Evolutionary conservation across 1,284 basidiomycete species (phyloP).

Genomic region (Cryptococcus amylolentus): DNA sequence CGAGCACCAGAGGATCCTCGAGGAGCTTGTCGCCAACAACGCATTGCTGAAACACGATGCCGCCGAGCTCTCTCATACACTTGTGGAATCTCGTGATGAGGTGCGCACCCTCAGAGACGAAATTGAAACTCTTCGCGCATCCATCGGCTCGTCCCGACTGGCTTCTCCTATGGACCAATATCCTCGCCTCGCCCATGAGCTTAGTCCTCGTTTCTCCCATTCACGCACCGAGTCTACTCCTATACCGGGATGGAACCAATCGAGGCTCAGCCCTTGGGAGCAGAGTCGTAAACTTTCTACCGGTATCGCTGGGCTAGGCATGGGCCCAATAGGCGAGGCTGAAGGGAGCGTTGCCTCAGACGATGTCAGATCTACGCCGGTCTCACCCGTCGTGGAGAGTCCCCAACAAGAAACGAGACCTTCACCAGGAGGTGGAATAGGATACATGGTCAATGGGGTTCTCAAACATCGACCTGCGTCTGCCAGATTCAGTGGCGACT

Average conservation of each 20-base stretch:
- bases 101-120: slow-evolving; percentile 65
- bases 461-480: slow-evolving; percentile 28
- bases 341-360: slow-evolving; percentile 20
- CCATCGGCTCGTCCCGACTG: slow-evolving; percentile 19
- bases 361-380: slow-evolving; percentile 4
- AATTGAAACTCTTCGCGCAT: slow-evolving; percentile 61
- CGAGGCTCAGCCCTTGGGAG: slow-evolving; percentile 25
- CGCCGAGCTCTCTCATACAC: slow-evolving; percentile 66
- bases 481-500: slow-evolving; percentile 25
- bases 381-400: slow-evolving; percentile 27
- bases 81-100: slow-evolving; percentile 74
- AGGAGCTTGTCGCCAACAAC: slow-evolving; percentile 77
- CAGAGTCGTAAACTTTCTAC: slow-evolving; percentile 36
- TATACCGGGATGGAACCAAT: slow-evolving; percentile 5
- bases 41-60: slow-evolving; percentile 76
- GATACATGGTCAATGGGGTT: slow-evolving; percentile 43
- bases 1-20: slow-evolving; percentile 59
- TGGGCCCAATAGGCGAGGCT: slow-evolving; percentile 36
- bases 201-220: slow-evolving; percentile 19
- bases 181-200: slow-evolving; percentile 33
- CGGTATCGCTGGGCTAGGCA: slow-evolving; percentile 34
- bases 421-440: slow-evolving; percentile 37
- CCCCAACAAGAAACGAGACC: slow-evolving; percentile 26
- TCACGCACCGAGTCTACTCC: slow-evolving; percentile 30
- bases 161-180: slow-evolving; percentile 17